Evolutionary conservation across 1,284 basidiomycete species (phyloP), one percentile per base, ranked within the genome.

Genomic region (Ceratobasidium sp.): DNA sequence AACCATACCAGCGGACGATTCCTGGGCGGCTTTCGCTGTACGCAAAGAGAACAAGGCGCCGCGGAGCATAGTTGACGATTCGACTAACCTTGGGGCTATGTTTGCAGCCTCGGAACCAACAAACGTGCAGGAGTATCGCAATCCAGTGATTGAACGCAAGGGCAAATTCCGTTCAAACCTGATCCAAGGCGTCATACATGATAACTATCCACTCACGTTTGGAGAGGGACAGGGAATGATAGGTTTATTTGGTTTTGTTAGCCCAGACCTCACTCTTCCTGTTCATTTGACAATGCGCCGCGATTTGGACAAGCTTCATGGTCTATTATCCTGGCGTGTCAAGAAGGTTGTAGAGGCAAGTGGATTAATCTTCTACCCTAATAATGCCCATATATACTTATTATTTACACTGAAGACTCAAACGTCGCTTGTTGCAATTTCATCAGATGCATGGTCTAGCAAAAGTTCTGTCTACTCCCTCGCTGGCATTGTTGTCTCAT

Each of bases 391-490:
- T 54, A 26, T 58, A 17, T 15, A 17, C n/a, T 58, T 58, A 28
- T 28, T 58, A 31, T 58, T 58, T 15, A 3, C 20, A 17, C 37
- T 68, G 20, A 2, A 68, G 65, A 6, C 23, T 8, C 65, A 68
- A 23, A 33, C 1, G 5, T 54, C 65, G 7, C 65, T 11, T 2
- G 17, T 68, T 28, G 8, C 65, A 2, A 53, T 68, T 1, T 3
- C 49, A 7, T 31, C 26, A 3, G 65, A 68, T 35, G 49, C 65
- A n/a, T 68, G 65, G 65, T 33, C 65, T 37, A 68, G 65, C 65
- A 53, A 54, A 45, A 54, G 49, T 23, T 68, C 28, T 31, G 28
- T 68, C 5, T 68, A 68, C n/a, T 35, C 65, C 2, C 26, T 68
- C 15, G 65, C 45, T n/a, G 65, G 65, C 1, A 23, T 68, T 68